phyloP scores from a whole-genome alignment of 2,329 filamentous ascomycete species.

The Aspergillus piperis region DNA sequence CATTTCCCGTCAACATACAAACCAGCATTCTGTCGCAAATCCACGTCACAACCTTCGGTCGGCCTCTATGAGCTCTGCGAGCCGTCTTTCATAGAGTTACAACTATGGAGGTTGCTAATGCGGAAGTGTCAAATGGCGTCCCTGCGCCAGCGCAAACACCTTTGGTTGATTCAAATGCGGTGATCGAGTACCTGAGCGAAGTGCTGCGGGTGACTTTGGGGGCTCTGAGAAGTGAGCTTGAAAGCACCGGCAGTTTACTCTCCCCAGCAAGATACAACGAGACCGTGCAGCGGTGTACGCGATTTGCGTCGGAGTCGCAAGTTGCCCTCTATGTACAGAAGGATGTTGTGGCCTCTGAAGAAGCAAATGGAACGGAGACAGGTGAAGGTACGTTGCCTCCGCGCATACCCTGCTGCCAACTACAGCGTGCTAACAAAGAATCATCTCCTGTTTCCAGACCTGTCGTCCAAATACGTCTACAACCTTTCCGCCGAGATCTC shows the following conservation, averaged over 20 bases:
- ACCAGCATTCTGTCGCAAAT: background rate
- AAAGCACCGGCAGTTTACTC: conserved; percentile 78
- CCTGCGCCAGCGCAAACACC: conserved; percentile 33
- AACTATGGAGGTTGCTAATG: conserved; percentile 43
- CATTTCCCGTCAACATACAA: conserved; percentile 14
- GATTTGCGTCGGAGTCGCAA: conserved; percentile 87
- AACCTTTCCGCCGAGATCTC: conserved; percentile 79
- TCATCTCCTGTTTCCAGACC: conserved; percentile 20
- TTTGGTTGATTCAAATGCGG: conserved; percentile 63
- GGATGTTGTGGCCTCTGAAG: conserved; percentile 59
- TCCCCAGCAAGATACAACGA: conserved; percentile 71
- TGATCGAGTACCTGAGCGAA: conserved; percentile 71
- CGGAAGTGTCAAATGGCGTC: conserved; percentile 39
- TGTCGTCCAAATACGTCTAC: conserved; percentile 64
- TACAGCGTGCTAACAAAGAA: background rate
- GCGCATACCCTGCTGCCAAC: background rate
- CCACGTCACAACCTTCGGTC: conserved; percentile 2
- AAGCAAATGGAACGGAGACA: conserved; percentile 44
- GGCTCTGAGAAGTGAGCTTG: conserved; percentile 74
- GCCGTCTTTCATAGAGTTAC: conserved; percentile 25
- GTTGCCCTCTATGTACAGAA: conserved; percentile 90
- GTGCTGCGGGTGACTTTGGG: conserved; percentile 74
- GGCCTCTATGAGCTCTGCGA: conserved; percentile 33
- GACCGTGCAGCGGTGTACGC: conserved; percentile 81
- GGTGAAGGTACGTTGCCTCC: conserved; percentile 42